These are phyloP conservation scores for Phialemoniopsis sp. DNA, from an alignment of 2,329 filamentous ascomycete genomes.

Conservation along the genomic window DNA sequence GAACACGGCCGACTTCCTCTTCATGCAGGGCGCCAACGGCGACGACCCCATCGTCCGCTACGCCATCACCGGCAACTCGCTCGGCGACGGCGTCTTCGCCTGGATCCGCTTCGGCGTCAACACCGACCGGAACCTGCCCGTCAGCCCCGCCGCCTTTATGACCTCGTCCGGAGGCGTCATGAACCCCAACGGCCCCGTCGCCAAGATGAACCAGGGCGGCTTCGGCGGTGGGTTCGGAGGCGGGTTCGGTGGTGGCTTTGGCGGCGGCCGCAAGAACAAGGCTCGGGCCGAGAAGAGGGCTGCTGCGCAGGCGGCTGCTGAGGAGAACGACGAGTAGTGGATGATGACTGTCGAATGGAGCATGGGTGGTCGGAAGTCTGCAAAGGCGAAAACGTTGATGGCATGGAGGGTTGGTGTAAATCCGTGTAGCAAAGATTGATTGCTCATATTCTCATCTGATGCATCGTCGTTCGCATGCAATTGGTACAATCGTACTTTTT, in stretches of 20 bases:
- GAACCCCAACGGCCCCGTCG: conserved; percentile 9
- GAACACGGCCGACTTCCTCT: conserved; percentile 46
- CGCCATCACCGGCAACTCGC: conserved; percentile 46
- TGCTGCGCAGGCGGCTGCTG: conserved; percentile 8
- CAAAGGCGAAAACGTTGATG: too few relatives aligned
- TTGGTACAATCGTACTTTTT: too few relatives aligned
- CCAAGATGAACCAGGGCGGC: conserved; percentile 3
- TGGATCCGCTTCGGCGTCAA: conserved; percentile 52
- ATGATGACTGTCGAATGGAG: background rate
- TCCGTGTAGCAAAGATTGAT: too few relatives aligned
- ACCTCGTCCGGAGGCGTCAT: conserved; percentile 8
- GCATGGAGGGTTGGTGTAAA: too few relatives aligned
- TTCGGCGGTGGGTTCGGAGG: conserved; percentile 1
- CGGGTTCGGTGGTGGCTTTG: conserved; percentile 24
- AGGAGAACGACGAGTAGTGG: background rate
- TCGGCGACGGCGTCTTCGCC: conserved; percentile 45
- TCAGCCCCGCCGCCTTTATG: conserved; percentile 10
- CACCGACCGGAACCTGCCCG: conserved; percentile 10
- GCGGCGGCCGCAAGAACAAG: conserved; percentile 24
- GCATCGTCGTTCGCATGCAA: too few relatives aligned
- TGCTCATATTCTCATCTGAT: too few relatives aligned
- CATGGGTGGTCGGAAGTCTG: too few relatives aligned
- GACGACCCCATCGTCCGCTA: conserved; percentile 58
- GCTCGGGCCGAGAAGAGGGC: conserved; percentile 27
- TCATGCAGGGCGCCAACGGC: conserved; percentile 38